Percentiles rank a stretch among this genome's conserved stretches.
Conservation (phyloP, 139 green algal genomes). For the Picochlorum sp. region DNA sequence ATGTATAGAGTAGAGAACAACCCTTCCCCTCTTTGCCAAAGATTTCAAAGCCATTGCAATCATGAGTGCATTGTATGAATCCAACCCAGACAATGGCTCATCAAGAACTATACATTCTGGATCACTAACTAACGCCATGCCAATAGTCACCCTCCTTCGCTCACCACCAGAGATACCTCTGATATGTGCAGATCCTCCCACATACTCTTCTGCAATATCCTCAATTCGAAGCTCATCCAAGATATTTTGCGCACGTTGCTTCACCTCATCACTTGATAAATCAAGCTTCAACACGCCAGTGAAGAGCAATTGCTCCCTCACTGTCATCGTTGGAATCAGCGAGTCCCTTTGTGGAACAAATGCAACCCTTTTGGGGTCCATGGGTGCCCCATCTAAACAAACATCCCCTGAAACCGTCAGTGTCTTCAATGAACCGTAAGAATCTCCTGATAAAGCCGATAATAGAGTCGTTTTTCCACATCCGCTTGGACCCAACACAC, state of each 20-base stretch:
- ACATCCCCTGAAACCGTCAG: conserved; percentile 9
- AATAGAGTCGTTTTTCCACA: conserved; percentile 71
- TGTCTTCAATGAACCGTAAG: conserved; percentile 2
- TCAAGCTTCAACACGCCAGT: conserved; percentile 41
- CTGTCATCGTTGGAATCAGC: conserved; percentile 58
- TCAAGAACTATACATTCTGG: conserved; percentile 34
- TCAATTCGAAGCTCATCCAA: conserved; percentile 36
- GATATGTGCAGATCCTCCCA: conserved; percentile 30
- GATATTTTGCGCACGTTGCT: conserved; percentile 24
- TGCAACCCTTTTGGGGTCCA: conserved; percentile 13
- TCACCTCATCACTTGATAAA: neutral
- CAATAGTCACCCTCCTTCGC: conserved; percentile 54
- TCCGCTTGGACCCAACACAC: conserved; percentile 32
- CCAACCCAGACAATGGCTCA: conserved; percentile 69
- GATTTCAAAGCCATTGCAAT: conserved; percentile 49
- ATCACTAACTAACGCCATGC: conserved; percentile 64
- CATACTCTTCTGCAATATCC: conserved; percentile 27
- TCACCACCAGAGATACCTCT: conserved; percentile 53
- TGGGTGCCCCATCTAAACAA: conserved; percentile 13
- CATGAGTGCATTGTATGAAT: conserved; percentile 54
- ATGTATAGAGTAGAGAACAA: conserved; percentile 66
- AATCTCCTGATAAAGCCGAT: conserved; percentile 33
- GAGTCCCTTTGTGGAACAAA: conserved; percentile 64
- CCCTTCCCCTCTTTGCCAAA: conserved; percentile 38
- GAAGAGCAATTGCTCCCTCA: conserved; percentile 57